Percentiles rank a stretch among this genome's conserved stretches.
These are phyloP conservation scores for Phoenix dactylifera DNA, from an alignment of 176 grass and related monocot genomes.

Conservation along the genomic window DNA sequence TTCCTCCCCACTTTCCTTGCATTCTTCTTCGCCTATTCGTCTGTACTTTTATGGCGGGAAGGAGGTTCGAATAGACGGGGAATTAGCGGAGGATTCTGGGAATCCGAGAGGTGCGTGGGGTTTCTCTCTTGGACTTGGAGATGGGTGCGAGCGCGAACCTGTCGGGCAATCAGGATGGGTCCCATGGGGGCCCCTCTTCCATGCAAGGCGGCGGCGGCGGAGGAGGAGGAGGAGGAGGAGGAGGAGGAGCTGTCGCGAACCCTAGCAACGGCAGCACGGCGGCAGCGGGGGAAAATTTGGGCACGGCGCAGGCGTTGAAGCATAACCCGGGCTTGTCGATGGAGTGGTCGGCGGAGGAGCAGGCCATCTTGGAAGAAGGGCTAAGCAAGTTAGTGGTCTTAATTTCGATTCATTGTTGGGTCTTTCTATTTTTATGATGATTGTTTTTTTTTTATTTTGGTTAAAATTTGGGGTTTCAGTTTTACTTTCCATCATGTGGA, in stretches of 20 bases:
- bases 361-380: conserved; percentile 55
- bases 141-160: conserved; percentile 10
- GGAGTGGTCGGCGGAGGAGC: conserved; percentile 78
- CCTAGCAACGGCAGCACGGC: conserved; percentile 48
- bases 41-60: background rate
- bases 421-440: background rate
- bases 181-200: background rate
- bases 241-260: conserved; percentile 36
- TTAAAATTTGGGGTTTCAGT: no score
- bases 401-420: background rate
- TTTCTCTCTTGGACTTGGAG: background rate
- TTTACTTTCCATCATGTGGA: no score
- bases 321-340: conserved; percentile 76
- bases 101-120: background rate
- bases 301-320: conserved; percentile 34
- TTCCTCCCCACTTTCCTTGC: background rate
- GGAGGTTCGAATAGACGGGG: background rate
- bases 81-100: background rate
- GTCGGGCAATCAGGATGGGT: conserved; percentile 3
- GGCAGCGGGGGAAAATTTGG: conserved; percentile 16
- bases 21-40: background rate
- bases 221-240: conserved; percentile 26
- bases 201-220: background rate
- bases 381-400: conserved; percentile 52
- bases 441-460: background rate